Evolutionary conservation across 331 rosid species (phyloP), one percentile per base, ranked within the genome.

Genomic region (Telfairia occidentalis): DNA sequence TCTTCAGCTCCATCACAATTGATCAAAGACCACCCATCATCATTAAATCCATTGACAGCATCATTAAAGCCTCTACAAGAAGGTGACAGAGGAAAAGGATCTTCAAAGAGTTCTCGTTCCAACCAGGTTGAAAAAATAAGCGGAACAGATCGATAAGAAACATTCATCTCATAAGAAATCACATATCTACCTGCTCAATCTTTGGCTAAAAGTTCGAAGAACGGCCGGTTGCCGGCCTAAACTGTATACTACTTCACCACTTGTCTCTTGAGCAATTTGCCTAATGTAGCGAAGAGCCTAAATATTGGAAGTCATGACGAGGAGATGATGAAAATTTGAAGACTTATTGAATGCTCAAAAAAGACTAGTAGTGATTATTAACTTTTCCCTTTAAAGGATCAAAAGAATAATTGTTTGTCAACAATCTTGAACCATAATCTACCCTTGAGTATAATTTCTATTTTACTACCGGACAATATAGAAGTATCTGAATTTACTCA

Each of bases 141-240:
- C 19, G 35, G 6, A 49, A 74, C 8, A 5, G 50, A 75, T 26
- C 12, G 50, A 81, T 6, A 71, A 23, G 2, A 26, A 35, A 19
- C 29, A 30, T 28, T 49, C 48, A 38, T 21, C 30, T 19, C 8
- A 9, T 75, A 35, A 43, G 15, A 49, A 5, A 23, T 10, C 18
- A 58, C 1, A 35, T 18, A 66, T 35, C 73, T 75, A 92, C 99
- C 99, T 84, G 90, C 87, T 95, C 78, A 95, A 77, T 88, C 97
- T 87, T 77, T 95, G 99, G 81, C 99, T 92, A 83, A 95, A 95
- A 23, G 97, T 87, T 66, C 99, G 86, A 59, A 95, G 83, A 77
- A 92, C 92, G 48, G 99, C 96, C 15, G 99, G 99, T 88, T 95
- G 99, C 81, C 96, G 85, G 52, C 99, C 99, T 78, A 95, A 63